Evolutionary conservation across 2,329 filamentous ascomycete genomes (phyloP), one percentile per base, ranked within the genome.

Genomic region (Zymoseptoria ardabiliae): DNA sequence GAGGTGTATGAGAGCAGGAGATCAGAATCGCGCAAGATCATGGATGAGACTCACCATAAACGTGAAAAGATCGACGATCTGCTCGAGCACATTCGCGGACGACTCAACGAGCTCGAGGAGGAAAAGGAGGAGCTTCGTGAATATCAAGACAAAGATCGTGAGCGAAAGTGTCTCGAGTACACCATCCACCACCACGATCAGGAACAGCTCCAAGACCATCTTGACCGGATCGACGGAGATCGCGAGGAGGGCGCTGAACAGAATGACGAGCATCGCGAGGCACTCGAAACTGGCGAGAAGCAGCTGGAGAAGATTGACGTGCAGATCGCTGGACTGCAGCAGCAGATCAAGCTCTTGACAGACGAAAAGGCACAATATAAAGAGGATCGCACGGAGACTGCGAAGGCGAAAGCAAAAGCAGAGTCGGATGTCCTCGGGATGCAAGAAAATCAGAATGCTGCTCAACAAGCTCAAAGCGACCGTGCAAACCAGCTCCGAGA

Each of bases 1-100:
- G 91, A 97, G 70, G 91, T 97, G 51, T 99, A 99, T 76, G 94
- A 99, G 76, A 88, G 90, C 56, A 88, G 93, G 58, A 86, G 95
- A 62, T 83, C 90, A 25, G 93, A 99, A 74, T 96, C 91, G 52
- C 78, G 96, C 66, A 97, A 96, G 77, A 96, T 99, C 69, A 96
- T 99, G 90, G 85, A 86, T 63, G 94, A 99, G 66, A 97, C 94
- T 17, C 91, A 93, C 74, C 95, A 91, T 76, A 97, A 97, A 78
- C 86, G 91, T 63, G 82, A 87, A 52, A 97, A 97, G 76, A 97
- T 97, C 61, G 94, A 99, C 71, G 91, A 96, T 71, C 81, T 95
- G 11, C 82, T 99, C 11, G 86, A 88, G 56, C 95, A 94, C 70
- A 97, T 99, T 75, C 91, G 94, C 69, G 90, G 95, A 69, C 86